Evolutionary conservation across 2,329 filamentous ascomycete genomes (phyloP).

Genomic region (Onygena corvina): DNA sequence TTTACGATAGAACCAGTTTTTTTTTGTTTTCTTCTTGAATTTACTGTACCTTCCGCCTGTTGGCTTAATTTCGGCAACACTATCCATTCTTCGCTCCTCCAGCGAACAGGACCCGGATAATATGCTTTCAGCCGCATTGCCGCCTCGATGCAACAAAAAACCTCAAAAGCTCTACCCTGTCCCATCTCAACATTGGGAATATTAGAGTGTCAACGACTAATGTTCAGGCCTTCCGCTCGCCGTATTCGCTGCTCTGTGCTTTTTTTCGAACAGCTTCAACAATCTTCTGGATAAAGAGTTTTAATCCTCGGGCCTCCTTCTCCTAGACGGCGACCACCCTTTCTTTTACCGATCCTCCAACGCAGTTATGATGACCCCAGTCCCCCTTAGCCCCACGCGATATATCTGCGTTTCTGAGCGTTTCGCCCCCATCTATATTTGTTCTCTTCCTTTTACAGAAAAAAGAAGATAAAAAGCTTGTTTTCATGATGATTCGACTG

Average conservation of each 20-base stretch:
- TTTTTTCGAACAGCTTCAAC: neutral
- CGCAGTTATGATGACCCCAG: neutral
- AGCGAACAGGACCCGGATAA: neutral
- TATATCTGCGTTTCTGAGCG: slow-evolving; percentile 1
- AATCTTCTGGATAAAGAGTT: neutral
- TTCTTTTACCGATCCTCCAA: neutral
- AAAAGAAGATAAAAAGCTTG: slow-evolving; percentile 5
- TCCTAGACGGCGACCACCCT: neutral
- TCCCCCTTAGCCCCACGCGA: neutral
- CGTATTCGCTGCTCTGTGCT: neutral
- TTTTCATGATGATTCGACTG: neutral
- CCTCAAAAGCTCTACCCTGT: neutral
- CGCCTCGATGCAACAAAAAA: neutral
- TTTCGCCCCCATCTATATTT: neutral
- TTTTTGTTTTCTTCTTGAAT: slow-evolving; percentile 1
- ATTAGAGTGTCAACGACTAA: neutral
- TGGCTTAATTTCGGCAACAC: slow-evolving; percentile 3
- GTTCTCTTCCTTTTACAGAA: neutral
- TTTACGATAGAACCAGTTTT: slow-evolving; percentile 5
- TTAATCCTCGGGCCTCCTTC: neutral
- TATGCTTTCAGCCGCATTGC: neutral
- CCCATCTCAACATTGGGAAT: neutral
- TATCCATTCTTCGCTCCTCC: neutral
- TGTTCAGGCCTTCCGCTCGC: neutral
- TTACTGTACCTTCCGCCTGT: neutral